Conservation (phyloP, 192 early-diverging fungal genomes). For the Thamnidium elegans region DNA sequence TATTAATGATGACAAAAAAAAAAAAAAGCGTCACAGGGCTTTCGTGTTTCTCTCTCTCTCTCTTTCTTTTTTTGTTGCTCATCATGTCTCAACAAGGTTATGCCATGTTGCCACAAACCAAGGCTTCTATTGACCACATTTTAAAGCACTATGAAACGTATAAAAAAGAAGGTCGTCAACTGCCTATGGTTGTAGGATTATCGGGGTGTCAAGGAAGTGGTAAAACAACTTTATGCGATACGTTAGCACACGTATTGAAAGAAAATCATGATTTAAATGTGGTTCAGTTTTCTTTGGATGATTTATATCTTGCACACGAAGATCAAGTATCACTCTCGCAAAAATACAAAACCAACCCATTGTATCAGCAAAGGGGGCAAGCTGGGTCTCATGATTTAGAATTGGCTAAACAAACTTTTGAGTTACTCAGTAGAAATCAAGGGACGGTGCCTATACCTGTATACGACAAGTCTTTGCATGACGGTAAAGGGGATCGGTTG, state of each 20-base stretch:
- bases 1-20: no score
- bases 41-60: neutral
- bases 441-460: slow-evolving; percentile 54
- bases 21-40: neutral
- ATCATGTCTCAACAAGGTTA: slow-evolving; percentile 15
- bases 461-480: slow-evolving; percentile 78
- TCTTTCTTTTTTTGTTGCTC: neutral
- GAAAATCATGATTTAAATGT: slow-evolving; percentile 47
- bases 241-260: slow-evolving; percentile 39
- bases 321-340: slow-evolving; percentile 58
- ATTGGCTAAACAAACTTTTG: slow-evolving; percentile 57
- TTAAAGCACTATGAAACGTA: slow-evolving; percentile 26
- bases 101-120: slow-evolving; percentile 31
- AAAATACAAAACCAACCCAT: slow-evolving; percentile 54
- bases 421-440: slow-evolving; percentile 39
- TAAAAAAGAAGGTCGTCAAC: neutral
- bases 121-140: slow-evolving; percentile 32
- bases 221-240: slow-evolving; percentile 57
- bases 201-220: slow-evolving; percentile 80
- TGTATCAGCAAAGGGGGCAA: slow-evolving; percentile 80
- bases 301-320: slow-evolving; percentile 73
- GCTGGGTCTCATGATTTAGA: slow-evolving; percentile 87
- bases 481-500: slow-evolving; percentile 78
- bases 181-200: slow-evolving; percentile 64
- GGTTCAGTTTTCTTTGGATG: slow-evolving; percentile 76